Evolutionary conservation across 164 flowering plant genomes (phyloP), one percentile per base, ranked within the genome.

Genomic region (Paratinospora sagittata): DNA sequence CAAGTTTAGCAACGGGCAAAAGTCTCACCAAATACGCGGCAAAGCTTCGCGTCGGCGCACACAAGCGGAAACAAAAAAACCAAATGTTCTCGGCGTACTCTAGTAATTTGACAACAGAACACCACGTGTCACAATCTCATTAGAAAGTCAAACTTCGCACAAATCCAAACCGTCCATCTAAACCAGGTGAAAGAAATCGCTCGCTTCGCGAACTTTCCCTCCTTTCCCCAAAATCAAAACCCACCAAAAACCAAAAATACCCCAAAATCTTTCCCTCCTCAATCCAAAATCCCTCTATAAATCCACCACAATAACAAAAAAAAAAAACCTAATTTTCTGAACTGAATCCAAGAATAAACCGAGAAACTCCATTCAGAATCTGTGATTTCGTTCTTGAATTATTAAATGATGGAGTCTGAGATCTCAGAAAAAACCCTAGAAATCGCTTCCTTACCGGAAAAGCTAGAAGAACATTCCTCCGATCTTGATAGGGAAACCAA

Each of bases 251-350:
- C 57, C 33, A 37, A 67, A 67, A 45, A 12, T 27, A 9, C 60
- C 70, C n/a, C 70, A n/a, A 45, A 67, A 67, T 67, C 27, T 47
- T 49, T 45, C 70, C 70, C 60, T 67, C 70, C 60, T 17, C 9
- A 21, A 10, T 9, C 21, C n/a, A n/a, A n/a, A 19, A 8, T n/a
- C 57, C 17, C 57, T 49, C 0, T 49, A 49, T 49, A 49, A 49
- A 49, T 12, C 14, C 57, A n/a, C n/a, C n/a, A n/a, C n/a, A n/a
- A n/a, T n/a, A n/a, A n/a, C 57, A 9, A 43, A 43, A 43, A 65
- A 9, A 19, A 9, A 63, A 64, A 27, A 13, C 36, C 70, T 14
- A 45, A 67, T 16, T 7, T 27, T 47, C n/a, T 37, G 8, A 26
- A 23, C 14, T 17, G 14, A 60, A 60, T 60, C 24, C 63, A 17